Evolutionary conservation across 1,139 yeast species (phyloP).

Genomic region (Sugiyamaella xylanicola): DNA sequence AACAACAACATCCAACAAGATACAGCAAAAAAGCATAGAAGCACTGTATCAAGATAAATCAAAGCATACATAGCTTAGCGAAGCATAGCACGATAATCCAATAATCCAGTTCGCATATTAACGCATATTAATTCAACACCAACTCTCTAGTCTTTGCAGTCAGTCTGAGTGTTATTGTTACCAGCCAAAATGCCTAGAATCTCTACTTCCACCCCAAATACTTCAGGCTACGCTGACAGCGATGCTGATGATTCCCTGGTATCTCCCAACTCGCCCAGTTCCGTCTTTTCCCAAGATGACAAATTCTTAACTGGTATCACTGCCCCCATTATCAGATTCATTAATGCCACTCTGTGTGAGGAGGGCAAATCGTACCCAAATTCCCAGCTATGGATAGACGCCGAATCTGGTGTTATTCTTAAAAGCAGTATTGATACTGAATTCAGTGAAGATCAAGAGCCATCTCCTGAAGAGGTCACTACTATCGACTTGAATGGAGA

Average conservation of each 20-base stretch:
- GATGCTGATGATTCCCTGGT: constrained; percentile 25
- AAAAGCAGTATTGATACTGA: constrained; percentile 21
- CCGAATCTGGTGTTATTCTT: constrained; percentile 50
- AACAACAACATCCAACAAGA: background rate
- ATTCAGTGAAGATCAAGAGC: constrained; percentile 14
- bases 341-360: constrained; percentile 57
- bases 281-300: constrained; percentile 26
- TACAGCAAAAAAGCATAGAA: no score
- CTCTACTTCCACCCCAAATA: constrained; percentile 19
- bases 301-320: constrained; percentile 19
- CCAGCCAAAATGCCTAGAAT: constrained; percentile 19
- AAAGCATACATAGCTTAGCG: background rate
- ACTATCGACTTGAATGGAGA: constrained; percentile 53
- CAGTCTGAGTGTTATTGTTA: no score
- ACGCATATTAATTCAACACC: background rate
- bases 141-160: no score
- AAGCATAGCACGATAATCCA: no score
- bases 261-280: constrained; percentile 26
- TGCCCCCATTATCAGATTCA: constrained; percentile 41
- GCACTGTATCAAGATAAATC: background rate
- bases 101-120: no score
- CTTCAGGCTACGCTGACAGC: constrained; percentile 19
- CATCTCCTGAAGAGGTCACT: constrained; percentile 27
- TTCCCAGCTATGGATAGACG: constrained; percentile 53
- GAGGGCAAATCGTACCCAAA: constrained; percentile 48